phyloP scores from a whole-genome alignment of 345 rosid genomes.

The thale cress (Arabidopsis thaliana) region TAIR10.1 NC_003071.7:10641001-10641500 shows the following conservation, averaged over 20 bases:
- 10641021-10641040: neutral
- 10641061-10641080: neutral
- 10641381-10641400: neutral
- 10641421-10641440: constrained; percentile 45
- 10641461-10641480: constrained; percentile 58
- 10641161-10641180: constrained; percentile 59
- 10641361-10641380: neutral
- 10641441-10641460: constrained; percentile 60
- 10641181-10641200: constrained; percentile 53
- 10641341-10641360: constrained; percentile 50
- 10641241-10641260: constrained; percentile 51
- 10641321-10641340: constrained; percentile 73
- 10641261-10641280: constrained; percentile 65
- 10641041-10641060: neutral
- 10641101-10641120: constrained; percentile 67
- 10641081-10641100: constrained; percentile 62
- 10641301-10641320: constrained; percentile 68
- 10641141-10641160: constrained; percentile 33
- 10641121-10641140: constrained; percentile 55
- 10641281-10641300: constrained; percentile 65
- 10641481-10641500: constrained; percentile 55
- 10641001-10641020: constrained; percentile 37
- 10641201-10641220: constrained; percentile 68
- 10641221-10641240: constrained; percentile 62
- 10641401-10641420: neutral